Evolutionary conservation across 306 rosid genomes (phyloP).

Genomic region (Trifolium pratense): DNA sequence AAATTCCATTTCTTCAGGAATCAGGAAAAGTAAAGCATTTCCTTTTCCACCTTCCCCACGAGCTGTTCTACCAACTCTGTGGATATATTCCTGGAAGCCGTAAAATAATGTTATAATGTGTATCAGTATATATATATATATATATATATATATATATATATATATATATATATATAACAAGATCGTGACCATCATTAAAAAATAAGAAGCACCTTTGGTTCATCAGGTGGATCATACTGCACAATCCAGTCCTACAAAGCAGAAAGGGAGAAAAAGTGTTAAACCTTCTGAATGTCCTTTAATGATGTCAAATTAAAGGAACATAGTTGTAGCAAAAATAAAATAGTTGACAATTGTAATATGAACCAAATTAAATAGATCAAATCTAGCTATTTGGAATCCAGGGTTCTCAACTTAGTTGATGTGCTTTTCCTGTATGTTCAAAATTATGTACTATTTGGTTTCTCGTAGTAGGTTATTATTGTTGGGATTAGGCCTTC

Average conservation of each 20-base stretch:
- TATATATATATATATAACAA: too few relatives aligned
- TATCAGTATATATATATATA: too few relatives aligned
- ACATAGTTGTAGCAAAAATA: neutral
- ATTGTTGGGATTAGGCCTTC: neutral
- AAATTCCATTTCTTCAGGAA: constrained; percentile 80
- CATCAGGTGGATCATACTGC: constrained; percentile 99
- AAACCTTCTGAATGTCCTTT: constrained; percentile 8
- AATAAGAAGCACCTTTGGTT: constrained; percentile 72
- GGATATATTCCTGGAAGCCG: constrained; percentile 83
- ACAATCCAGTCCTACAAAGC: constrained; percentile 94
- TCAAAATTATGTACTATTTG: neutral
- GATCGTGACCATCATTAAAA: constrained; percentile 6
- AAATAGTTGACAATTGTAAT: neutral
- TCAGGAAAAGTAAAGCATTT: constrained; percentile 82
- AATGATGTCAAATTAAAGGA: constrained; percentile 28
- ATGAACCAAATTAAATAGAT: neutral
- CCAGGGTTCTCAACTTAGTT: constrained; percentile 1
- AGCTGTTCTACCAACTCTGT: constrained; percentile 98
- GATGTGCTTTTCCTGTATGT: neutral
- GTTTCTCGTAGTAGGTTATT: neutral
- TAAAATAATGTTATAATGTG: constrained; percentile 26
- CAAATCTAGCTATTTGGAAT: neutral
- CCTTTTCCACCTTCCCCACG: constrained; percentile 96
- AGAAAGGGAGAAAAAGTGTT: constrained; percentile 18
- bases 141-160: too few relatives aligned